Evolutionary conservation across 805 yeast genomes (phyloP), one percentile per base, ranked within the genome.

Genomic region (Candida montana): DNA sequence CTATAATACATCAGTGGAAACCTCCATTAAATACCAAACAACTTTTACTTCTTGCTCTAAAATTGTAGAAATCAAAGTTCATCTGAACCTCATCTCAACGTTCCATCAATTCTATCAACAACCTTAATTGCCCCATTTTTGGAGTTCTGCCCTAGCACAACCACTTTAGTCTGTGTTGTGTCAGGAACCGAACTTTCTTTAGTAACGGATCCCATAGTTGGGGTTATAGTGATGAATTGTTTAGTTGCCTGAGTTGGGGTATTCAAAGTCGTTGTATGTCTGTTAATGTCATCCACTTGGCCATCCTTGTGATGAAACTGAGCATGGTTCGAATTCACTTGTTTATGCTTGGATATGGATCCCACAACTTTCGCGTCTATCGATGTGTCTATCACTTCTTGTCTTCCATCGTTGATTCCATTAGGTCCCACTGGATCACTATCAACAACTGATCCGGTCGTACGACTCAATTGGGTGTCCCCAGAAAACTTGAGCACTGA

Each of bases 281-380:
- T 37, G 23, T 33, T 33, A 15, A 24, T 33, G 16, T 32, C 18
- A 19, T 39, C 37, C 19, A 33, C 31, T 15, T 21, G 20, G 3
- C 30, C 31, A 4, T 21, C 40, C 15, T 28, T 18, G 17, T 31
- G 26, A 10, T 31, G 29, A 17, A 35, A 27, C 15, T 35, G 17
- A 11, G 31, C 40, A 26, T 35, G 36, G 12, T 41, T 37, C 3
- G 31, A 16, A 28, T n/a, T 31, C 27, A 7, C 15, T 12, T 12
- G 20, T 19, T 21, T 15, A 35, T 34, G 18, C 18, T 38, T 44
- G 1, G 33, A 32, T 15, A 49, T 51, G 5, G 49, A 33, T 10
- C 47, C 50, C 3, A 49, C 43, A 24, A 51, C 54, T 35, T 39
- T 49, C 11, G 46, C 31, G 31, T 51, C 54, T 29, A 51, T 36